Evolutionary conservation across 768 basidiomycete species (phyloP), one percentile per base, ranked within the genome.

Genomic region (Rhizopogon vesiculosus): DNA sequence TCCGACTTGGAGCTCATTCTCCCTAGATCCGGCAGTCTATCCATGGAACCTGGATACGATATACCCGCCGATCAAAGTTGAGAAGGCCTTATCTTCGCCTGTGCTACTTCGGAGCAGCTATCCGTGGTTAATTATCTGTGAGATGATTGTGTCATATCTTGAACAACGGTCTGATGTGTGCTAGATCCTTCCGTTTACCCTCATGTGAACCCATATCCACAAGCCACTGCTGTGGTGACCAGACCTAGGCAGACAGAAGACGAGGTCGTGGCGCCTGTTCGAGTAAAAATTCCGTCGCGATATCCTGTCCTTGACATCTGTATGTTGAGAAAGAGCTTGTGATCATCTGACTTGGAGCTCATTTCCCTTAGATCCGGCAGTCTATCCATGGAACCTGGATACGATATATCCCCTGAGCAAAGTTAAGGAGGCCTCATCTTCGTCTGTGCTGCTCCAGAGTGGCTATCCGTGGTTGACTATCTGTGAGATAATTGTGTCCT

Each of bases 41-140:
- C 69, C 71, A 4, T 51, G 56, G 61, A 69, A 58, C 44, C 61
- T 69, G 38, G 56, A 61, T 22, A 56, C 22, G 33, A 53, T 67
- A 51, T 72, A 71, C 51, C 66, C 64, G 1, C 25, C 60, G 18
- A 13, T 55, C 33, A 56, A 45, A 8, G 19, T 57, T 5, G 54
- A 56, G 9, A 46, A 59, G 28, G 12, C 28, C 15, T 16, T 44
- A 28, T 31, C 42, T 19, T 55, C 60, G 22, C 53, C 57, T 25
- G 44, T 58, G 15, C 54, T 57, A 13, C 49, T 60, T 35, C 48
- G 62, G 41, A 42, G 41, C 53, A 42, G 45, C 6, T 78, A 76
- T 59, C 76, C 76, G 6, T 68, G 62, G 56, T 66, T 76, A 56
- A 61, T 67, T 58, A 56, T 76, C 19, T 77, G 76, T 76, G 57